Evolutionary conservation across 2,329 filamentous ascomycete species (phyloP).

Genomic region (Niveomyces coronatus): DNA sequence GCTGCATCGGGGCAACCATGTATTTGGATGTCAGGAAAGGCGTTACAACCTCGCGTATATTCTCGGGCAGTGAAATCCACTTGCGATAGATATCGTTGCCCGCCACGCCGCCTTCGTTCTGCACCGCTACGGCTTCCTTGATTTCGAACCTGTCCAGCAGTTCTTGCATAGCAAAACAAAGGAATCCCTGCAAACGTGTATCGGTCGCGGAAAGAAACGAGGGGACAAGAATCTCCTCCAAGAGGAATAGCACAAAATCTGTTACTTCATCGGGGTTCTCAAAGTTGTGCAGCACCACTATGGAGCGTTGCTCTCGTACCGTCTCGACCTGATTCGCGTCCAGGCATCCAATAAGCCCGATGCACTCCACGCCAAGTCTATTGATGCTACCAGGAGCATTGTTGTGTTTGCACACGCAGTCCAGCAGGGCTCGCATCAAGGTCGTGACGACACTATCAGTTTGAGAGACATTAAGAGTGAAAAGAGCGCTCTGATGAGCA

Average conservation of each 20-base stretch:
- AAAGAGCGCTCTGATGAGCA: constrained; percentile 64
- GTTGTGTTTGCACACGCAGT: constrained; percentile 75
- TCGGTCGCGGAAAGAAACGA: constrained; percentile 88
- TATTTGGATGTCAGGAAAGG: constrained; percentile 85
- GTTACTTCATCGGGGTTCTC: constrained; percentile 65
- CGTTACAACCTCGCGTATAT: constrained; percentile 68
- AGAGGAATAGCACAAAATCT: constrained; percentile 74
- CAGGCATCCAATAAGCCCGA: constrained; percentile 83
- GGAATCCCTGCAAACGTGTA: constrained; percentile 75
- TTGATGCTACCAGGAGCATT: constrained; percentile 56
- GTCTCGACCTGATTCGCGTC: constrained; percentile 85
- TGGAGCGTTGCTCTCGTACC: constrained; percentile 66
- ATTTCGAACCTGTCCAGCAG: constrained; percentile 71
- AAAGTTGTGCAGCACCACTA: constrained; percentile 84
- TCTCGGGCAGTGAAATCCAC: constrained; percentile 70
- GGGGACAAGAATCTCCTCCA: constrained; percentile 82
- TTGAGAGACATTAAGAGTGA: constrained; percentile 70
- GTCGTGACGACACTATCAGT: constrained; percentile 63
- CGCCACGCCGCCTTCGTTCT: constrained; percentile 31
- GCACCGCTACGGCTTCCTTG: constrained; percentile 40
- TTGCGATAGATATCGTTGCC: constrained; percentile 55
- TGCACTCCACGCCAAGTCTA: constrained; percentile 64
- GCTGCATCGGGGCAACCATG: constrained; percentile 52
- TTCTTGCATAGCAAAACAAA: constrained; percentile 93
- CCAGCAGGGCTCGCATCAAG: constrained; percentile 68